Conservation (phyloP, 2,329 filamentous ascomycete species). For the Aspergillus arachidicola region DNA sequence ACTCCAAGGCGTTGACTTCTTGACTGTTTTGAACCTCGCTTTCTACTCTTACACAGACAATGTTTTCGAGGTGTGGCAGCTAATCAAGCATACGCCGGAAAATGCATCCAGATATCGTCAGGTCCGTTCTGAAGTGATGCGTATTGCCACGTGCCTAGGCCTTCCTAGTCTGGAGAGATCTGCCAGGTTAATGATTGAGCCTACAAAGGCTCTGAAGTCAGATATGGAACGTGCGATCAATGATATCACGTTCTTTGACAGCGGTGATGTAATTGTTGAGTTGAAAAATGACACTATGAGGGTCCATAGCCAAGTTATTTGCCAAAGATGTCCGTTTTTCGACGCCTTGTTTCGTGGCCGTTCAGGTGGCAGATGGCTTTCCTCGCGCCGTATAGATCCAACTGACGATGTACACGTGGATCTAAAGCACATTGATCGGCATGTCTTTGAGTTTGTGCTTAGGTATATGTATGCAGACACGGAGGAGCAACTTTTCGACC, state of each 20-base stretch:
- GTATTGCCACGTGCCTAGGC: conserved; percentile 70
- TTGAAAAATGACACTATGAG: conserved; percentile 69
- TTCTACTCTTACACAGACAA: conserved; percentile 80
- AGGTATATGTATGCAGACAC: conserved; percentile 81
- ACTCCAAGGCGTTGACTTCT: conserved; percentile 72
- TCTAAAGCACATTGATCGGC: conserved; percentile 74
- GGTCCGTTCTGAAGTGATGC: conserved; percentile 85
- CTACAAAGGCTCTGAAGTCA: conserved; percentile 63
- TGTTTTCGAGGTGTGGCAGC: conserved; percentile 84
- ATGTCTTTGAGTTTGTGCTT: conserved; percentile 77
- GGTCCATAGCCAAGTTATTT: conserved; percentile 78
- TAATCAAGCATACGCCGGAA: conserved; percentile 65
- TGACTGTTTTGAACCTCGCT: conserved; percentile 77
- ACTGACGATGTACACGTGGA: conserved; percentile 69
- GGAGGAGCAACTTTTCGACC: conserved; percentile 78
- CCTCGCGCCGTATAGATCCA: conserved; percentile 59
- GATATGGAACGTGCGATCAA: conserved; percentile 73
- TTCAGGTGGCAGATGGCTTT: conserved; percentile 81
- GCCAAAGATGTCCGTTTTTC: conserved; percentile 89
- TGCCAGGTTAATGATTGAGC: conserved; percentile 71
- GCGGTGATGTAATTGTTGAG: conserved; percentile 78
- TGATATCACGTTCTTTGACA: conserved; percentile 72
- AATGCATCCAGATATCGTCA: conserved; percentile 75
- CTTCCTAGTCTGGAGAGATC: conserved; percentile 74
- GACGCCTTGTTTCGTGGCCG: conserved; percentile 86